Evolutionary conservation across 176 grass and related monocot genomes (phyloP), one percentile per base, ranked within the genome.

Genomic region (Hordeum marinum): DNA sequence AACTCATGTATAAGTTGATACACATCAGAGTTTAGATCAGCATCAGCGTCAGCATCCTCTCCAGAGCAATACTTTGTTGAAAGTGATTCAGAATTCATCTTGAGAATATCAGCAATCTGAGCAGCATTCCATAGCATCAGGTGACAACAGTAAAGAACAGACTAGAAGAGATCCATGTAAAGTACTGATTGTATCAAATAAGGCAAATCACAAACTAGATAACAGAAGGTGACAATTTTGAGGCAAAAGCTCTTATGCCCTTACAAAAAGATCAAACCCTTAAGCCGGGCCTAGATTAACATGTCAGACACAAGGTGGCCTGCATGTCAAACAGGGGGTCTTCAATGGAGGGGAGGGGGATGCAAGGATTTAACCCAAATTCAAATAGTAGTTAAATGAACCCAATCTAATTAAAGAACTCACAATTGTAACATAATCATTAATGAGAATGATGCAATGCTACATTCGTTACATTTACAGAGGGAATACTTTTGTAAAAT

Each of bases 91-190:
- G 87, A 88, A 78, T 88, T 71, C 63, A 89, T 88, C 52, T 86
- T 88, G 64, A 97, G 88, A 86, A 93, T 81, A 76, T 76, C 85
- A 68, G 82, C 79, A 79, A 97, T 86, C 95, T 97, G 84, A 62
- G 64, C 65, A 82, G 18, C 17, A 89, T 81, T 80, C 15, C 41
- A 8, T 85, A 24, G 63, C 71, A 82, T 85, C 58, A 75, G 7
- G 27, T 66, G 74, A 36, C 48, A 67, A 71, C 15, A 35, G 52
- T 85, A 17, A 72, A 11, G 11, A 20, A 45, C 24, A 88, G 66
- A 26, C 40, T 60, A 76, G 54, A 35, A 40, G 41, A 46, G 54
- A 70, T 80, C 29, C 25, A 74, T 54, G 45, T 71, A 71, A 26
- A 71, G 54, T 63, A 78, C 29, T 45, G 50, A 31, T 60, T 31